Percentiles rank a stretch among this genome's conserved stretches.
Conservation (phyloP, 495 filamentous ascomycete genomes). For the Penicillium coffeae region DNA sequence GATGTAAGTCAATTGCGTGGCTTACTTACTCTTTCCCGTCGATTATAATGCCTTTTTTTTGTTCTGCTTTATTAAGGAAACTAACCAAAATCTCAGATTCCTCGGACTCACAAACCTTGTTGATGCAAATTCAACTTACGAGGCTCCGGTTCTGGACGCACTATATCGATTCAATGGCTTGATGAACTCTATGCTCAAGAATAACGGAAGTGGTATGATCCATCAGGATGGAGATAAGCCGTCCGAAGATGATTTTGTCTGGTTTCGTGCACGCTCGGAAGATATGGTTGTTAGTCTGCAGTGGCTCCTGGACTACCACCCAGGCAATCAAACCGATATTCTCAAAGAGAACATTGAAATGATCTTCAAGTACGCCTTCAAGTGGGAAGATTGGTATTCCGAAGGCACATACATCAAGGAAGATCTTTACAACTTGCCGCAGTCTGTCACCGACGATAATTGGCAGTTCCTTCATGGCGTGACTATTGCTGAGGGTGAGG, state of each 20-base stretch:
- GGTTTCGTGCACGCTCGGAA: constrained; percentile 45
- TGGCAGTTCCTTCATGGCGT: constrained; percentile 46
- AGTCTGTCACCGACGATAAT: constrained; percentile 17
- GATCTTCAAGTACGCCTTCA: constrained; percentile 33
- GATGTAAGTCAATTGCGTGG: background rate
- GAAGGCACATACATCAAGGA: constrained; percentile 33
- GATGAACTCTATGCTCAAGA: constrained; percentile 47
- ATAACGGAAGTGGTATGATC: constrained; percentile 48
- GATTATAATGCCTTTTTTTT: too few species aligned
- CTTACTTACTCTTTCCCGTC: too few species aligned
- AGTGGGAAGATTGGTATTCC: constrained; percentile 44
- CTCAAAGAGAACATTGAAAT: constrained; percentile 45
- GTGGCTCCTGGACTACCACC: constrained; percentile 52
- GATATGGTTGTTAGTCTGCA: constrained; percentile 51
- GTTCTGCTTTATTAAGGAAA: too few species aligned
- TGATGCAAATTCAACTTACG: constrained; percentile 28
- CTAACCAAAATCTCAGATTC: constrained; percentile 23
- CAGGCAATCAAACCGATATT: constrained; percentile 25
- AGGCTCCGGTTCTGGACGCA: constrained; percentile 23
- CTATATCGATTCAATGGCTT: constrained; percentile 32
- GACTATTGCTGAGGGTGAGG: constrained; percentile 45
- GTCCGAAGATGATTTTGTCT: constrained; percentile 33
- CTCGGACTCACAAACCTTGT: constrained; percentile 49
- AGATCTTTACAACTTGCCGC: constrained; percentile 36
- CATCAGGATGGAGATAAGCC: constrained; percentile 31